Base-by-base conservation (phyloP, 2,329 filamentous ascomycete species). In the Beauveria caledonica region DNA sequence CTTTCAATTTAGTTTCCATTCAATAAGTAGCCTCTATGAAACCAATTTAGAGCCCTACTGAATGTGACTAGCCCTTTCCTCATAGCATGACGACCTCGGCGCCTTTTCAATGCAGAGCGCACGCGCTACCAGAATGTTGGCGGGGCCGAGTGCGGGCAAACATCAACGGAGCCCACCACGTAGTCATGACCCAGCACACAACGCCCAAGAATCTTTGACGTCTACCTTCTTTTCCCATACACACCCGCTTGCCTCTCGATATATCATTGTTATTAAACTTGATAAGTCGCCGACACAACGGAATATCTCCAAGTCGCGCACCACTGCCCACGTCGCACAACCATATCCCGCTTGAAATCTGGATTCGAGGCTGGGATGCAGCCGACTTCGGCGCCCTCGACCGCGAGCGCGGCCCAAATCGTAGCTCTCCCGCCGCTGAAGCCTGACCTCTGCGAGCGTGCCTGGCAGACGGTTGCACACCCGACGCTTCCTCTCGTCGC, bases 401-500 rank as follows among this genome's bases (percentile, higher is more conserved):
- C 63, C 19, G 63, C 63, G 48, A 52, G 62, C 5, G 48, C 50
- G 36, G 63, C 65, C 58, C 58, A 64, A 56, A 72, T 85, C 66
- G 68, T 70, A 58, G 75, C 80, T 23, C 76, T 86, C 15, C 71
- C 77, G 3, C 71, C 78, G 45, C 77, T 86, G 69, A 77, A 77
- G 55, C 83, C 80, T 40, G 79, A 84, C 66, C 78, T 87, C 50
- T 80, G 81, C 68, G 80, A 86, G 66, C 90, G 94, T 67, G 87
- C 91, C 68, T 99, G 94, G 94, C 85, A 86, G 64, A 90, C 90
- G 21, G 78, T 86, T 61, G 90, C 92, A 1, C 94, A 99, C 70
- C 92, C 93, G 2, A 88, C 86, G 29, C 86, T 94, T 21, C 93
- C 94, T 3, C 83, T 97, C 62, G 80, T 97, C 68, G 94, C 93